Percentiles rank a stretch among this genome's conserved stretches.
These are phyloP conservation scores for Suillus subalutaceus DNA, from an alignment of 768 basidiomycete genomes.

Conservation along the genomic window DNA sequence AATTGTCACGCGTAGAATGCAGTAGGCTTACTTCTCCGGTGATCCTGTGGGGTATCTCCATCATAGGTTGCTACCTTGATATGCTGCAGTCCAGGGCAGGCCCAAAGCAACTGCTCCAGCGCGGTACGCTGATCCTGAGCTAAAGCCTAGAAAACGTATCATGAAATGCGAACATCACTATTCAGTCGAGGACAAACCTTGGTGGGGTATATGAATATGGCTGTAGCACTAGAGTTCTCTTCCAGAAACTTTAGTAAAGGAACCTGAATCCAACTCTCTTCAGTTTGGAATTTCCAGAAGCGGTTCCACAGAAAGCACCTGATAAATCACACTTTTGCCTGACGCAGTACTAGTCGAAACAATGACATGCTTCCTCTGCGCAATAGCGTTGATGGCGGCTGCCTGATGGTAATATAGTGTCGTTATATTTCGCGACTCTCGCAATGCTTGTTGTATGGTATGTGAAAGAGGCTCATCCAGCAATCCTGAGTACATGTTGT, in stretches of 20 bases:
- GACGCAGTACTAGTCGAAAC: slow-evolving; percentile 91
- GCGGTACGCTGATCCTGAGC: slow-evolving; percentile 85
- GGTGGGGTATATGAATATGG: slow-evolving; percentile 87
- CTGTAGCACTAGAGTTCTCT: slow-evolving; percentile 60
- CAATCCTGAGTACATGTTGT: slow-evolving; percentile 34
- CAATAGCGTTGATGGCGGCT: slow-evolving; percentile 67
- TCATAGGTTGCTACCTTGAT: slow-evolving; percentile 79
- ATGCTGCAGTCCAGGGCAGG: slow-evolving; percentile 64
- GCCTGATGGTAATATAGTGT: slow-evolving; percentile 73
- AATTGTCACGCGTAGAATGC: background rate
- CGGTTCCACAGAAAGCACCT: slow-evolving; percentile 47
- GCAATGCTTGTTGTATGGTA: slow-evolving; percentile 56
- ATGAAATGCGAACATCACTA: background rate
- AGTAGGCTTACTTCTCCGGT: slow-evolving; percentile 51
- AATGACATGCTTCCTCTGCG: slow-evolving; percentile 67
- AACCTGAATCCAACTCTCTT: slow-evolving; percentile 45
- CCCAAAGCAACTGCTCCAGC: slow-evolving; percentile 64
- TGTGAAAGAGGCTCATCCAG: slow-evolving; percentile 63
- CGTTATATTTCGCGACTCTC: slow-evolving; percentile 59
- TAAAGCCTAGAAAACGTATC: slow-evolving; percentile 56
- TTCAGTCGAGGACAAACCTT: slow-evolving; percentile 49
- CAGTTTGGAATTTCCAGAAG: background rate
- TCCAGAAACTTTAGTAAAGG: slow-evolving; percentile 72
- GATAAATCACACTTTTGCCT: slow-evolving; percentile 87
- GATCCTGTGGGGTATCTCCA: slow-evolving; percentile 81